Percentiles rank a stretch among this genome's conserved stretches.
Conservation (phyloP, 805 yeast genomes). For the Wickerhamiella nectarea region DNA sequence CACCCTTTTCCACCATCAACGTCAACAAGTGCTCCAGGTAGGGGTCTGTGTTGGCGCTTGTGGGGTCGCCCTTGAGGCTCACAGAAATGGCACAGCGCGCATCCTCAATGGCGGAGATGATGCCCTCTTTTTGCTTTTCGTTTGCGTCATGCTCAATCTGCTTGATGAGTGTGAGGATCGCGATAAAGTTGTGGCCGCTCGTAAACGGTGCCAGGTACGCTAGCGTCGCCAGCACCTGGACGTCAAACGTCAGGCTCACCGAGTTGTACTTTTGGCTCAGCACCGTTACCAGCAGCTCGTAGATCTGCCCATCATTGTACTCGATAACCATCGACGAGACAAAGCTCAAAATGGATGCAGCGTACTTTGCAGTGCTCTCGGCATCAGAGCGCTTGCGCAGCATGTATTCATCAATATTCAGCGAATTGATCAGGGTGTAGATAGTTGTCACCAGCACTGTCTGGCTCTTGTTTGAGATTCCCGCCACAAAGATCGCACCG, state of each 20-base stretch:
- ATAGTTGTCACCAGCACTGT: constrained; percentile 74
- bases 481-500: constrained; percentile 48
- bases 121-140: constrained; percentile 9
- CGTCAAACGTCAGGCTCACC: constrained; percentile 16
- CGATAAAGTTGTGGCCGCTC: constrained; percentile 13
- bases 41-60: constrained; percentile 35
- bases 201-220: constrained; percentile 18
- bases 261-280: constrained; percentile 34
- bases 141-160: constrained; percentile 15
- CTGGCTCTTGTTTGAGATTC: constrained; percentile 55
- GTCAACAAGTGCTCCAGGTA: constrained; percentile 56
- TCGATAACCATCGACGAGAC: constrained; percentile 16
- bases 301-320: constrained; percentile 46
- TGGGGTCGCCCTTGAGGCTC: constrained; percentile 7
- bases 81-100: constrained; percentile 38
- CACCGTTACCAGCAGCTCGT: constrained; percentile 66
- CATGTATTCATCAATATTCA: constrained; percentile 37
- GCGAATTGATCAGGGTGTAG: constrained; percentile 65
- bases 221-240: constrained; percentile 27
- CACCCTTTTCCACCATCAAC: constrained; percentile 63
- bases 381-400: constrained; percentile 19
- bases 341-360: constrained; percentile 16
- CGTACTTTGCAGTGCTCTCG: constrained; percentile 22
- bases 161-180: constrained; percentile 13
- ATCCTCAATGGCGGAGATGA: constrained; percentile 29